Evolutionary conservation across 106 monocot genomes (phyloP).

Genomic region (Narthecium ossifragum): DNA sequence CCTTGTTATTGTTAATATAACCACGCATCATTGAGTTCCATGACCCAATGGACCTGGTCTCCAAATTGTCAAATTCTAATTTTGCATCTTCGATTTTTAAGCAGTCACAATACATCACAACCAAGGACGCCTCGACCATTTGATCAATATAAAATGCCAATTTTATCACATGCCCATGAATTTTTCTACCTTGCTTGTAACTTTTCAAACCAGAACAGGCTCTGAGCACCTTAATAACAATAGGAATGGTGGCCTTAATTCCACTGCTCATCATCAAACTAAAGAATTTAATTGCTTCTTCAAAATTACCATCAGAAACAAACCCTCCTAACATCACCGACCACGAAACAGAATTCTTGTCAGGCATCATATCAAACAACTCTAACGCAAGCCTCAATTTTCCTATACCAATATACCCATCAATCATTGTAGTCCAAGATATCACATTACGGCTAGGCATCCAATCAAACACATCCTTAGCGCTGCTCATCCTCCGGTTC

Average conservation of each 20-base stretch:
- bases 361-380: constrained; percentile 39
- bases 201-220: constrained; percentile 29
- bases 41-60: constrained; percentile 29
- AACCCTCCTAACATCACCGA: constrained; percentile 59
- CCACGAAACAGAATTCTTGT: constrained; percentile 55
- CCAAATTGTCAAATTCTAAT: constrained; percentile 35
- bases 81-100: constrained; percentile 24
- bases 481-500: constrained; percentile 23
- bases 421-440: constrained; percentile 65
- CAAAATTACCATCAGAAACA: constrained; percentile 23
- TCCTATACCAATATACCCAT: constrained; percentile 25
- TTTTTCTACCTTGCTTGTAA: constrained; percentile 24
- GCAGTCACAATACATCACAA: constrained; percentile 45
- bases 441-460: constrained; percentile 49
- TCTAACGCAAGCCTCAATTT: constrained; percentile 18
- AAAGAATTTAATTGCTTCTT: constrained; percentile 37
- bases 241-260: constrained; percentile 5
- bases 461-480: constrained; percentile 40
- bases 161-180: constrained; percentile 48
- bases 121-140: constrained; percentile 30
- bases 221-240: constrained; percentile 23
- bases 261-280: constrained; percentile 28
- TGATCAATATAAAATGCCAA: constrained; percentile 36
- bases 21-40: constrained; percentile 49
- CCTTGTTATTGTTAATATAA: constrained; percentile 24